Evolutionary conservation across 371 early-diverging fungal genomes (phyloP), one percentile per base, ranked within the genome.

Genomic region (Mortierella sp.): DNA sequence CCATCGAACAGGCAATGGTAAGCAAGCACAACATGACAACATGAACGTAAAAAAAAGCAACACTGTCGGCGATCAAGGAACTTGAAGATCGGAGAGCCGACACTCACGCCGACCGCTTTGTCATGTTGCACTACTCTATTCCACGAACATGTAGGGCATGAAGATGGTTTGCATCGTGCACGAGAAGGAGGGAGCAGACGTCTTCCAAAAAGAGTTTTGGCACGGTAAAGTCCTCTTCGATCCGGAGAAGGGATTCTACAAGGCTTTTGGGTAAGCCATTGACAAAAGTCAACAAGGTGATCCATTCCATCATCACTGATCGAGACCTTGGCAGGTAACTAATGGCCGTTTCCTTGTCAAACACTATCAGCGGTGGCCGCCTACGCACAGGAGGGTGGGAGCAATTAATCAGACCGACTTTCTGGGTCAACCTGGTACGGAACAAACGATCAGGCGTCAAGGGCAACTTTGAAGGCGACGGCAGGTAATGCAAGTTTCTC

Each of bases 161-260:
- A 65, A 65, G 24, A 72, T 84, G 80, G 67, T 80, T 26, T 82
- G 83, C 27, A 64, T 84, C n/a, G 69, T 83, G 43, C 82, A 84
- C 68, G 84, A 84, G 59, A 67, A 61, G 30, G 66, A 80, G 4
- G 82, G 83, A 0, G 62, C 81, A 0, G 74, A 81, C 24, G 69
- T 72, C 46, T 83, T 83, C 55, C 63, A 72, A 27, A 63, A 62
- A 6, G 80, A 76, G 18, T 82, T 55, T 47, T 83, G 84, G 84
- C 61, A 71, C 16, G 82, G 80, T n/a, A 49, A 62, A 30, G 64
- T 80, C 16, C 81, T 69, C 59, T 58, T 78, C 31, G 84, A 83
- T 52, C 56, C 71, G 13, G 59, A 73, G 12, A 73, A 79, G 30
- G 80, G 46, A 10, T 79, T 83, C 50, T 82, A 81, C 79, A 78